phyloP scores from a whole-genome alignment of 2,329 filamentous ascomycete species.

The Cladosporium sp. region DNA sequence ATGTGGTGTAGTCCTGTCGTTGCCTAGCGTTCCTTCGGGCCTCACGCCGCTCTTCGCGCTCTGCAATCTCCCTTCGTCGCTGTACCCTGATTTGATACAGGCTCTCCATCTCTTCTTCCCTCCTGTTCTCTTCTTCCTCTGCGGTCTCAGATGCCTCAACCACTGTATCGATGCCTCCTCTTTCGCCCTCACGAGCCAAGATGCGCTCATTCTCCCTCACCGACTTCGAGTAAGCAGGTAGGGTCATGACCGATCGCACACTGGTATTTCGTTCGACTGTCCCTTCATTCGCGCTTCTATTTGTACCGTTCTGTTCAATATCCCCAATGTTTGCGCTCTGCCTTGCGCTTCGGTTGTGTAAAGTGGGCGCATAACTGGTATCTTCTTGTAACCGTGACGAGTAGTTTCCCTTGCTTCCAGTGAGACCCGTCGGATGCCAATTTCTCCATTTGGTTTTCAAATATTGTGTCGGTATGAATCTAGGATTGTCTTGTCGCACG shows the following conservation, averaged over 20 bases:
- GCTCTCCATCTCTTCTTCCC: slow-evolving; percentile 89
- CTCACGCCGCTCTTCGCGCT: slow-evolving; percentile 71
- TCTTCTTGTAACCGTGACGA: slow-evolving; percentile 27
- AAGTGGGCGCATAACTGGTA: slow-evolving; percentile 20
- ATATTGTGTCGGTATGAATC: slow-evolving; percentile 28
- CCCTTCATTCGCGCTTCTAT: slow-evolving; percentile 31
- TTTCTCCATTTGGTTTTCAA: slow-evolving; percentile 31
- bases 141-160: slow-evolving; percentile 76
- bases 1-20: slow-evolving; percentile 63
- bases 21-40: slow-evolving; percentile 67
- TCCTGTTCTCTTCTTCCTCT: slow-evolving; percentile 71
- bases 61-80: slow-evolving; percentile 68
- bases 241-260: slow-evolving; percentile 86
- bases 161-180: slow-evolving; percentile 86
- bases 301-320: slow-evolving; percentile 14
- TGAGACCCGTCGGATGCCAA: slow-evolving; percentile 26
- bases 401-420: slow-evolving; percentile 26
- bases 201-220: slow-evolving; percentile 74
- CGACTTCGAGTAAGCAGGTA: slow-evolving; percentile 76
- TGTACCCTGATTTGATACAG: slow-evolving; percentile 83
- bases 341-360: slow-evolving; percentile 23
- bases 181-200: slow-evolving; percentile 82
- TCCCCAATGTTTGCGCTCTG: slow-evolving; percentile 21
- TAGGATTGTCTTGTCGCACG: slow-evolving; percentile 24
- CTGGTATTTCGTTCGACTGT: slow-evolving; percentile 75